A percentile compares a stretch with the other conserved stretches of the same genome.
phyloP scores from a whole-genome alignment of 345 rosid species.

The Eucalyptus guilfoylei region DNA sequence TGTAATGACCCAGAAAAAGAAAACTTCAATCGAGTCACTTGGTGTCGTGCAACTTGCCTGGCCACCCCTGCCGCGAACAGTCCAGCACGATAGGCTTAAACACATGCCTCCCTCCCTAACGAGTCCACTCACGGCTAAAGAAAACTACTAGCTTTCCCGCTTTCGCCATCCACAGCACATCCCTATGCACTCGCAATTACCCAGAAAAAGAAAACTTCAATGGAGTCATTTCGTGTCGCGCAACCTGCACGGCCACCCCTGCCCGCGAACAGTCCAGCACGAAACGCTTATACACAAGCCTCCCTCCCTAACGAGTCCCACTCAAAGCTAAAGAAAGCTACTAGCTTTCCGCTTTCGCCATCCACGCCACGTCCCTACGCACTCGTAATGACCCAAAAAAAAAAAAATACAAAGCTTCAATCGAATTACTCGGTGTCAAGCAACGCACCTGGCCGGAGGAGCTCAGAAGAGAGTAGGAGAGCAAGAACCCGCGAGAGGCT shows the following conservation, averaged over 20 bases:
- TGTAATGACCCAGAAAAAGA: not conserved
- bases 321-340: too few species aligned
- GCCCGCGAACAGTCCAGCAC: too few species aligned
- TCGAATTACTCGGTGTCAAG: not conserved
- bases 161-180: not conserved
- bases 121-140: too few species aligned
- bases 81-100: too few species aligned
- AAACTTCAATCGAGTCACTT: not conserved
- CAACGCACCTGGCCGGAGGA: not conserved
- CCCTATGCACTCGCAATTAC: not conserved
- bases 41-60: not conserved
- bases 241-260: not conserved
- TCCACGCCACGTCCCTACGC: not conserved
- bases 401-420: not conserved
- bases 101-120: too few species aligned
- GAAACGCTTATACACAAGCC: not conserved
- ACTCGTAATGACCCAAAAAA: not conserved
- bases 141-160: too few species aligned
- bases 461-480: not conserved
- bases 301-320: not conserved
- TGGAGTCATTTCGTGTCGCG: not conserved
- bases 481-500: not conserved
- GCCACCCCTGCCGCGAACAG: too few species aligned
- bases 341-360: too few species aligned
- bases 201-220: not conserved